Base-by-base conservation (phyloP, 306 rosid genomes). In the Trifolium subterraneum region DNA sequence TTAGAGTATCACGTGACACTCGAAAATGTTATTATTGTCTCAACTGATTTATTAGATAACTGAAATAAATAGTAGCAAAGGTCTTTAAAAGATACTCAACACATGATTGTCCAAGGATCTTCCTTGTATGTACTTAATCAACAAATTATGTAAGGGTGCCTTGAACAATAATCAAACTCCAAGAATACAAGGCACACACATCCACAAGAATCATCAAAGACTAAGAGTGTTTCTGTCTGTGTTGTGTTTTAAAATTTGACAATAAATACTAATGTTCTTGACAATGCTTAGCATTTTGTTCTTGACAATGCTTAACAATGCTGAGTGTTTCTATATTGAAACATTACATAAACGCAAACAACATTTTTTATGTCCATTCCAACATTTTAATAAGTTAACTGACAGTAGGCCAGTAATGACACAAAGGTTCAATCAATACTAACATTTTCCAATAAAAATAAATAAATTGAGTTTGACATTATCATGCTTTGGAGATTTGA, bases 1-100 rank as follows among this genome's bases (percentile, higher is more conserved):
- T 45, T 35, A 54, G 36, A 68, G 61, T 64, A 52, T 64, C 25
- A 41, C 0, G 19, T 54, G 8, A 54, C 63, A 45, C 51, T 11
- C 11, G 63, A 60, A 64, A 66, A 64, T 77, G 42, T 27, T 20
- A 74, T n/a, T 51, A 4, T 74, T 45, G 45, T 35, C 60, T 59
- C 48, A 64, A 50, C 70, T 72, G 27, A 66, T 52, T 65, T 66
- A 79, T 50, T 51, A 36, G 42, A 74, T 27, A 39, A 29, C 52
- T 33, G 20, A 70, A 60, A 64, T 36, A 56, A 78, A 20, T 31
- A 69, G 15, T 74, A 23, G 66, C 48, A 48, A 54, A 56, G 71
- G 66, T 41, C 52, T 27, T 35, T 42, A 15, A 50, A 66, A 29
- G 69, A 48, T 27, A 68, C n/a, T 14, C 18, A 6, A 64, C 35